phyloP scores from a whole-genome alignment of 805 yeast genomes.

The Metschnikowia sp. region DNA sequence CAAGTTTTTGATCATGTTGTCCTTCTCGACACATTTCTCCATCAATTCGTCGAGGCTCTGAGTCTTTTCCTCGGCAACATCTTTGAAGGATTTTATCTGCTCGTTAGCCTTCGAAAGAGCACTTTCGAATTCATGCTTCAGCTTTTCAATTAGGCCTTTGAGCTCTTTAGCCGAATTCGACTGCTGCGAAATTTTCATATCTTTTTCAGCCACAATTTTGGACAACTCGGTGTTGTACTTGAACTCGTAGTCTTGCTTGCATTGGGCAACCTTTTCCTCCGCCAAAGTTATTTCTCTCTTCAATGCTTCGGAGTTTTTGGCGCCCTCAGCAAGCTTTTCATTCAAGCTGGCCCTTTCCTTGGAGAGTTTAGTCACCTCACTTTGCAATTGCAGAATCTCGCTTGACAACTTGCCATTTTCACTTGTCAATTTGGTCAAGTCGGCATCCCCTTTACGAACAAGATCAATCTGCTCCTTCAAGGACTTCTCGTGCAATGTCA shows the following conservation, averaged over 20 bases:
- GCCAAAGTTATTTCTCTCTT: constrained; percentile 1
- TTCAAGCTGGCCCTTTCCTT: constrained; percentile 1
- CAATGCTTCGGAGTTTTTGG: constrained; percentile 3
- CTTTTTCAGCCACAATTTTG: constrained; percentile 21
- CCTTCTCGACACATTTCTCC: constrained; percentile 7
- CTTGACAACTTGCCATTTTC: constrained; percentile 1
- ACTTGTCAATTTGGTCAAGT: constrained; percentile 2
- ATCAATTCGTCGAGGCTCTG: constrained; percentile 1
- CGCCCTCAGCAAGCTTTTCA: not conserved
- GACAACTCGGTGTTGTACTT: constrained; percentile 26
- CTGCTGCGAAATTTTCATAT: constrained; percentile 10
- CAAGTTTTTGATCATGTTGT: constrained; percentile 4
- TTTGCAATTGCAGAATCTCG: constrained; percentile 1
- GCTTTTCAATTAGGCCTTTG: constrained; percentile 2
- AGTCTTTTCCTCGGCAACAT: constrained; percentile 3
- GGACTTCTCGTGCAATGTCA: constrained; percentile 1
- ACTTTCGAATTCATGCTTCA: constrained; percentile 5
- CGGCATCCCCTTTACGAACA: not conserved
- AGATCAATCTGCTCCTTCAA: not conserved
- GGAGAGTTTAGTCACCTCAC: not conserved
- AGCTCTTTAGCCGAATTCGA: not conserved
- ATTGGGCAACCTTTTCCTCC: constrained; percentile 9
- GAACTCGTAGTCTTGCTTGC: constrained; percentile 19
- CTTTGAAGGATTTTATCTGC: constrained; percentile 2
- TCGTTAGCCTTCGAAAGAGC: constrained; percentile 5